Conservation (phyloP, 1,284 basidiomycete species). For the Xanthoconium separans region DNA sequence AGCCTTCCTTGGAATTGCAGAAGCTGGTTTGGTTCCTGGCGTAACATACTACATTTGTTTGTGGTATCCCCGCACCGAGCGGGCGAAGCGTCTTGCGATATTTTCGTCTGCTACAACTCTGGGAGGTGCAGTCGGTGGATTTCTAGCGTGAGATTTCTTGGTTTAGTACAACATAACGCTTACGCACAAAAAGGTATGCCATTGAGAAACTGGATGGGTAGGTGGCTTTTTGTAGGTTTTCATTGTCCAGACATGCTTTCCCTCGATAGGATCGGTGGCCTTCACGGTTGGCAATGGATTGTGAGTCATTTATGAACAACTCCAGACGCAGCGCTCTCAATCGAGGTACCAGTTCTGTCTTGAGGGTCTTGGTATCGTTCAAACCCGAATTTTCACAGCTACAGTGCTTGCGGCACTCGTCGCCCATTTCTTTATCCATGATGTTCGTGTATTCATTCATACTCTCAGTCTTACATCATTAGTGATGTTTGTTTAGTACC, state of each 20-base stretch:
- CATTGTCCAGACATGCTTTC: background rate
- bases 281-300: conserved; percentile 47
- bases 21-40: conserved; percentile 14
- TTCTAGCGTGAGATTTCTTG: conserved; percentile 17
- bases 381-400: conserved; percentile 15
- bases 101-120: conserved; percentile 6
- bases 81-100: conserved; percentile 11
- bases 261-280: conserved; percentile 32
- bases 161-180: background rate
- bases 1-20: conserved; percentile 26
- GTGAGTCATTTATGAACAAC: conserved; percentile 29
- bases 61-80: conserved; percentile 20
- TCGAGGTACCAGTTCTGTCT: conserved; percentile 30
- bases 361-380: conserved; percentile 26
- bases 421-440: conserved; percentile 42
- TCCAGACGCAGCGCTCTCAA: background rate
- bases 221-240: background rate
- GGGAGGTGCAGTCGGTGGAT: conserved; percentile 12
- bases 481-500: conserved; percentile 33
- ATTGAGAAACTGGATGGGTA: conserved; percentile 24
- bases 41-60: conserved; percentile 13
- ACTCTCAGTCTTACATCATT: background rate
- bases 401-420: conserved; percentile 38
- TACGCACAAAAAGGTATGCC: conserved; percentile 5
- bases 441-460: conserved; percentile 29